These are phyloP conservation scores for Candida argentea DNA, from an alignment of 805 yeast genomes.

Conservation along the genomic window DNA sequence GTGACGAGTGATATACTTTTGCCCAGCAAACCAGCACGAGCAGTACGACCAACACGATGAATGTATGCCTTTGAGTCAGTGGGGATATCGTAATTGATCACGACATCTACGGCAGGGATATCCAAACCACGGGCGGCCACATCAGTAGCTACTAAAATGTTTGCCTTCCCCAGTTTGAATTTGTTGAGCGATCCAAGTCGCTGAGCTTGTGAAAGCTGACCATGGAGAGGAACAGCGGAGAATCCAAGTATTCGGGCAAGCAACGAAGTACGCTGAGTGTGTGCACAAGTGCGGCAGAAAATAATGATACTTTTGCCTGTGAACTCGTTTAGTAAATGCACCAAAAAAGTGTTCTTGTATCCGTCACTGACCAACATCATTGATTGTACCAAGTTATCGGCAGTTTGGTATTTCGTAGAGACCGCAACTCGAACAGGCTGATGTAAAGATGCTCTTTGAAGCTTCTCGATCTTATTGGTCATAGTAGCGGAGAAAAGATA, in stretches of 20 bases:
- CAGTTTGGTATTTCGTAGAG: slow-evolving; percentile 81
- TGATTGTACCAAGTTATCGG: slow-evolving; percentile 83
- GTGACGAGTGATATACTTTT: slow-evolving; percentile 82
- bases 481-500: slow-evolving; percentile 93
- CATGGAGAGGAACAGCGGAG: slow-evolving; percentile 87
- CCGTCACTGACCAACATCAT: slow-evolving; percentile 90
- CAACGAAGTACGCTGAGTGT: slow-evolving; percentile 83
- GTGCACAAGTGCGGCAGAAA: slow-evolving; percentile 91
- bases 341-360: slow-evolving; percentile 77
- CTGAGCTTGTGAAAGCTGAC: slow-evolving; percentile 80
- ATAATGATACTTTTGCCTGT: slow-evolving; percentile 81
- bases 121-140: slow-evolving; percentile 87
- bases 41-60: slow-evolving; percentile 91
- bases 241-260: slow-evolving; percentile 75
- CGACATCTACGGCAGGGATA: slow-evolving; percentile 72
- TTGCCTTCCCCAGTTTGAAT: slow-evolving; percentile 62
- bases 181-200: slow-evolving; percentile 74
- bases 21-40: slow-evolving; percentile 88
- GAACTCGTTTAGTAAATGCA: slow-evolving; percentile 73
- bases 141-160: slow-evolving; percentile 71
- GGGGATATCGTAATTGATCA: slow-evolving; percentile 71
- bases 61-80: slow-evolving; percentile 78
- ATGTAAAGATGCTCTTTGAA: slow-evolving; percentile 83
- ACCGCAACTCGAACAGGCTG: slow-evolving; percentile 91
- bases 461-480: slow-evolving; percentile 88